Conservation (phyloP, 768 basidiomycete species). For the Collybia sp. region DNA sequence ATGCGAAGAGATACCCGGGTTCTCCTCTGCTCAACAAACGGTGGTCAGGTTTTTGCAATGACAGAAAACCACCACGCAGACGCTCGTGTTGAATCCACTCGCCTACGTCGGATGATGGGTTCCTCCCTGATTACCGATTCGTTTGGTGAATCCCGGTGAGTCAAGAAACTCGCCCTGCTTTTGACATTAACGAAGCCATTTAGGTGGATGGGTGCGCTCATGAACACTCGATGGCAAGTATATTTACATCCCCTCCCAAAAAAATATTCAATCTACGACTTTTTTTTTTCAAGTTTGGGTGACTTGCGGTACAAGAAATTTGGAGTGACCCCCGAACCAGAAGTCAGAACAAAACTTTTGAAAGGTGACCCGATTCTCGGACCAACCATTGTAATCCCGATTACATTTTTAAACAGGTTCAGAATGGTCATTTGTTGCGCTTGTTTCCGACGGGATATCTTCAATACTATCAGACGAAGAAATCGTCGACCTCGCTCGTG, state of each 20-base stretch:
- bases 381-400: not conserved
- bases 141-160: constrained; percentile 85
- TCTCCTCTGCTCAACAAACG: constrained; percentile 69
- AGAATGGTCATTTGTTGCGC: constrained; percentile 82
- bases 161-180: not conserved
- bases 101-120: constrained; percentile 87
- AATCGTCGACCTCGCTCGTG: constrained; percentile 84
- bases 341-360: constrained; percentile 71
- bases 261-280: constrained; percentile 4
- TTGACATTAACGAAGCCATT: not conserved
- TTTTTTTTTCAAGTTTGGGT: constrained; percentile 65
- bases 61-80: constrained; percentile 98
- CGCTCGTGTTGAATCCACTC: constrained; percentile 75
- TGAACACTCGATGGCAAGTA: constrained; percentile 82
- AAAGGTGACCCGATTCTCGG: constrained; percentile 44
- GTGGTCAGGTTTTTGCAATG: constrained; percentile 75
- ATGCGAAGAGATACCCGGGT: constrained; percentile 79
- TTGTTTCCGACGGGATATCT: constrained; percentile 93
- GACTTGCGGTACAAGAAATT: constrained; percentile 86
- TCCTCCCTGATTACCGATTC: constrained; percentile 88
- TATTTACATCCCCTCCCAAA: not conserved
- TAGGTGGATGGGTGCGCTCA: constrained; percentile 94
- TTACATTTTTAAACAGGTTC: constrained; percentile 39
- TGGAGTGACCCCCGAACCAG: constrained; percentile 92
- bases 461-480: constrained; percentile 92